Evolutionary conservation across 2,329 filamentous ascomycete genomes (phyloP).

Genomic region (Celoporthe dispersa): DNA sequence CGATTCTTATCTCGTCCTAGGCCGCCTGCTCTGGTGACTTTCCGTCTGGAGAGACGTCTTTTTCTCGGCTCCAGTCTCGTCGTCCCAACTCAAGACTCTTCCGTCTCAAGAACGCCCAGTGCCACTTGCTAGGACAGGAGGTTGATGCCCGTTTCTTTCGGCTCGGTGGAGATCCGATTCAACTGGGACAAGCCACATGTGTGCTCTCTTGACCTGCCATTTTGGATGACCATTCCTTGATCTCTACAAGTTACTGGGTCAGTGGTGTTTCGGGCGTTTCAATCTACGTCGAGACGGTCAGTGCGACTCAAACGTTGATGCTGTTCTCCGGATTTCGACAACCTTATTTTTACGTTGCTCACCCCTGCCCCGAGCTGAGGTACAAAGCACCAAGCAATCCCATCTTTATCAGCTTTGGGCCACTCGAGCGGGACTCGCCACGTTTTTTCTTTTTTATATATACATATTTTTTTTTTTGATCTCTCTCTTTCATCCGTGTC

Average conservation of each 20-base stretch:
- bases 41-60: constrained; percentile 1
- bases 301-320: constrained; percentile 47
- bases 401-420: constrained; percentile 19
- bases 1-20: constrained; percentile 24
- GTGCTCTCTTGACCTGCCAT: constrained; percentile 23
- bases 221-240: constrained; percentile 33
- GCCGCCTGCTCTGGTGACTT: constrained; percentile 17
- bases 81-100: constrained; percentile 17
- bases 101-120: constrained; percentile 22
- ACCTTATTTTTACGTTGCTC: constrained; percentile 33
- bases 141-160: constrained; percentile 27
- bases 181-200: constrained; percentile 32
- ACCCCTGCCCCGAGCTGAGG: constrained; percentile 23
- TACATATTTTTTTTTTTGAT: not conserved
- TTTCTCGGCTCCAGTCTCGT: constrained; percentile 15
- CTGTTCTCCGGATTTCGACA: constrained; percentile 39
- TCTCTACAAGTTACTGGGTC: constrained; percentile 37
- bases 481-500: constrained; percentile 5
- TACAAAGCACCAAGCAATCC: constrained; percentile 28
- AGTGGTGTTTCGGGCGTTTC: constrained; percentile 47
- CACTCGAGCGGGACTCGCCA: constrained; percentile 13
- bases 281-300: constrained; percentile 42
- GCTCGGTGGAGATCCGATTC: constrained; percentile 30
- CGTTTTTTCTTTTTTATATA: constrained; percentile 1
- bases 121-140: constrained; percentile 16